Evolutionary conservation across 2,329 filamentous ascomycete genomes (phyloP), one percentile per base, ranked within the genome.

Genomic region (Microcyclospora pomicola): DNA sequence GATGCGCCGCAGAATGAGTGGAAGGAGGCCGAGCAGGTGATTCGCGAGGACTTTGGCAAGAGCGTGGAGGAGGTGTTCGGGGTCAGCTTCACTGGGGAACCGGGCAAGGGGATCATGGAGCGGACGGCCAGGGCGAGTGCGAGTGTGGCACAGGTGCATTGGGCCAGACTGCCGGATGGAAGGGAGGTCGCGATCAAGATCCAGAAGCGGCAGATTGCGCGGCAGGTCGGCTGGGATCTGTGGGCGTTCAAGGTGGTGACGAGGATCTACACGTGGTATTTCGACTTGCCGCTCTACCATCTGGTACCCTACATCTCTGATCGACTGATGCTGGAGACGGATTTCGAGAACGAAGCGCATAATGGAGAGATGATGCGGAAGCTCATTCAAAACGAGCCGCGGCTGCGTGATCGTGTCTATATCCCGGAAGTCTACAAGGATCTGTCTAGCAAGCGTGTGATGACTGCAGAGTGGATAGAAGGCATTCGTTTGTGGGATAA

Each of bases 391-490:
- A 68, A 68, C 14, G 91, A 96, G 58, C 77, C 82, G 15, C 70
- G 80, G 16, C 67, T 98, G 28, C 75, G 76, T 15, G 78, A 77
- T 33, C 72, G 85, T 27, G 87, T 96, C 2, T 95, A 96, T 57
- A 79, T 98, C 6, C 91, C 91, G 0, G 72, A 77, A 30, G 77
- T 93, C 9, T 88, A 92, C 58, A 69, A 77, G 3, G 85, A 94
- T 43, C 71, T 95, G 19, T 86, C 77, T 37, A 86, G 82, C 12
- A 81, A 71, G 54, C 73, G 91, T 29, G 77, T 98, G 35, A 80
- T 98, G 67, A 92, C 87, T 1, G 86, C 88, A 0, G 91, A 98
- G 59, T 98, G 91, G 91, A 92, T 98, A 42, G 91, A 98, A 61
- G 91, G 91, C 6, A 77, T 93, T 2, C 73, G 87, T 1, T 68